Conservation (phyloP, 371 early-diverging fungal genomes). For the Cokeromyces recurvatus region DNA sequence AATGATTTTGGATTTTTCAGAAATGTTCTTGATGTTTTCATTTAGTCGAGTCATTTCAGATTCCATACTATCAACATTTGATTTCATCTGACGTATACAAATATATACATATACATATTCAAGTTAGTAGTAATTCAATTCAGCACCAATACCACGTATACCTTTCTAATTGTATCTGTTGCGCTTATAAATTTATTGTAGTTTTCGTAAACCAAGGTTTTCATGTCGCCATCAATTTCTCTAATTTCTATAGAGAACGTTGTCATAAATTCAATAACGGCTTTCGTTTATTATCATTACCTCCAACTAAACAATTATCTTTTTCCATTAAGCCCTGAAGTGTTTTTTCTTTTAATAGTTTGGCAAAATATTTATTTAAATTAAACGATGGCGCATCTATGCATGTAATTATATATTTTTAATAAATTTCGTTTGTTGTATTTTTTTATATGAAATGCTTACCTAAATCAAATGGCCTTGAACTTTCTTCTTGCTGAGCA, state of each 20-base stretch:
- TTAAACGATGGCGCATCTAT: too few species aligned
- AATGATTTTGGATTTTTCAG: constrained; percentile 48
- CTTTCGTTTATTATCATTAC: constrained; percentile 18
- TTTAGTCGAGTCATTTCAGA: constrained; percentile 71
- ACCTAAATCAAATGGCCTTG: constrained; percentile 33
- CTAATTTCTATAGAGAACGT: constrained; percentile 75
- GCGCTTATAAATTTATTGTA: constrained; percentile 94
- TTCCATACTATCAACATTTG: constrained; percentile 76
- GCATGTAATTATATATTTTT: background rate
- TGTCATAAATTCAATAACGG: background rate
- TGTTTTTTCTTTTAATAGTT: constrained; percentile 60
- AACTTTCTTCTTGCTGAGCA: constrained; percentile 15
- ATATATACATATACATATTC: too few species aligned
- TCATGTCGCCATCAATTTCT: constrained; percentile 93
- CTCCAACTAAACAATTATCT: constrained; percentile 72
- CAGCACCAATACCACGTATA: too few species aligned
- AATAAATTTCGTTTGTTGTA: background rate
- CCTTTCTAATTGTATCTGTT: constrained; percentile 82
- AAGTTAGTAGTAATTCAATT: too few species aligned
- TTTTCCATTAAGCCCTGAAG: constrained; percentile 63
- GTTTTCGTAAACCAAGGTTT: constrained; percentile 95
- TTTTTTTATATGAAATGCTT: background rate
- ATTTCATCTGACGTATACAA: constrained; percentile 54
- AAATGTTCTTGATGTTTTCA: constrained; percentile 65
- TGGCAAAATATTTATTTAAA: constrained; percentile 68